These are phyloP conservation scores for Adansonia grandidieri DNA, from an alignment of 441 rosid genomes.

Conservation along the genomic window DNA sequence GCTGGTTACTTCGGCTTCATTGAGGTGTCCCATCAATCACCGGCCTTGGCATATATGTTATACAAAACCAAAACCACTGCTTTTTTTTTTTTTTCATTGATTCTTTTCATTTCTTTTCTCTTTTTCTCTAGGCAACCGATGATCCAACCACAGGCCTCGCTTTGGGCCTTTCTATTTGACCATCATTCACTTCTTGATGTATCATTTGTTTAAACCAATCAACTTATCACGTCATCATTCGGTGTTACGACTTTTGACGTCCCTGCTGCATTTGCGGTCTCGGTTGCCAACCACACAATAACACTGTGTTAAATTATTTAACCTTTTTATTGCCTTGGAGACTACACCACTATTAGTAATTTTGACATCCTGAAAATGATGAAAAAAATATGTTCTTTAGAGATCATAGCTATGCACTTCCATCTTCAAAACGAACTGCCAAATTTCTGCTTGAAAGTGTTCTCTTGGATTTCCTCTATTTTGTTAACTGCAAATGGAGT, in stretches of 20 bases:
- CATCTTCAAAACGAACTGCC: background rate
- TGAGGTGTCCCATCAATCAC: conserved; percentile 16
- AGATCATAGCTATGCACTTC: background rate
- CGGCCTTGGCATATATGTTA: background rate
- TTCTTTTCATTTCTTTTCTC: background rate
- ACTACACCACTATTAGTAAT: too few relatives aligned
- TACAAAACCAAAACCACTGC: background rate
- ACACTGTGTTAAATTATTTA: background rate
- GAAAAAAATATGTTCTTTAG: background rate
- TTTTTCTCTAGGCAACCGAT: conserved; percentile 17
- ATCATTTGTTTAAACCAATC: conserved; percentile 1
- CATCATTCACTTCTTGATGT: conserved; percentile 10
- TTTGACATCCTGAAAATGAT: too few relatives aligned
- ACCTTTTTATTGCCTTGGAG: background rate
- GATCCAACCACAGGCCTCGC: background rate
- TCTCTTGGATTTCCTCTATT: background rate
- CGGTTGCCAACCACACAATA: background rate
- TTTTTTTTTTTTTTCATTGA: background rate
- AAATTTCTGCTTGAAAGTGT: background rate
- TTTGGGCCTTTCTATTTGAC: conserved; percentile 16
- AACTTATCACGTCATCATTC: conserved; percentile 14
- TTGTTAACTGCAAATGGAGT: background rate
- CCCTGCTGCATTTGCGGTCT: background rate
- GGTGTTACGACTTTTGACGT: background rate
- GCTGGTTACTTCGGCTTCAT: background rate